Evolutionary conservation across 1,284 basidiomycete genomes (phyloP), one percentile per base, ranked within the genome.

Genomic region (Laetiporus sulphureus): DNA sequence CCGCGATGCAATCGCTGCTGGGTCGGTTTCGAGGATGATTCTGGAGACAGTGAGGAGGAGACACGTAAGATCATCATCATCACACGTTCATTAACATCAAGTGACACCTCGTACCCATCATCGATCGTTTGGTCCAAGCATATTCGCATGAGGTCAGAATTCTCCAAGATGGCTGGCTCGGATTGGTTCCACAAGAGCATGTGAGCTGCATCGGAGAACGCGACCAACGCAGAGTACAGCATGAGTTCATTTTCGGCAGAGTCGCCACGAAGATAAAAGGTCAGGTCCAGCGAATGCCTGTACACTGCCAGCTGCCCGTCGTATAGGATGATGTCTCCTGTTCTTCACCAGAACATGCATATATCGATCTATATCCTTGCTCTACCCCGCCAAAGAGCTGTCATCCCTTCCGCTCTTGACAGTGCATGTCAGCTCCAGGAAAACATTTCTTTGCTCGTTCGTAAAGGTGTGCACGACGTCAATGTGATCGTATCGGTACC

Each of bases 41-140:
- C 95, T 97, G 25, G 15, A 23, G 23, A n/a, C n/a, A n/a, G n/a
- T n/a, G n/a, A n/a, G n/a, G n/a, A n/a, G n/a, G n/a, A n/a, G 19
- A 33, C 15, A 20, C 8, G n/a, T 12, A 22, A 3, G 27, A 21
- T 15, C 12, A 22, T 11, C n/a, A 15, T 18, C 7, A 16, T 4
- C 24, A 38, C 33, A 5, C n/a, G 12, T 8, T 15, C 24, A 6
- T 31, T 39, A 16, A 16, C 18, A 12, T 33, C n/a, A 31, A 32
- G 32, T 47, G 10, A 38, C 27, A 41, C 38, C 33, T 11, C 37
- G 34, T 32, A 96, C 94, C 94, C 95, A 59, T 99, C 93, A 64
- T 99, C 96, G 40, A 99, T 82, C 5, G 92, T 94, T 71, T 99
- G 96, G 66, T 99, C 96, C 35, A 98, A 68, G 48, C 93, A 95